A percentile compares a stretch with the other conserved stretches of the same genome.
These are phyloP conservation scores for Allantophomopsis lycopodina DNA, from an alignment of 2,329 filamentous ascomycete genomes.

Conservation along the genomic window DNA sequence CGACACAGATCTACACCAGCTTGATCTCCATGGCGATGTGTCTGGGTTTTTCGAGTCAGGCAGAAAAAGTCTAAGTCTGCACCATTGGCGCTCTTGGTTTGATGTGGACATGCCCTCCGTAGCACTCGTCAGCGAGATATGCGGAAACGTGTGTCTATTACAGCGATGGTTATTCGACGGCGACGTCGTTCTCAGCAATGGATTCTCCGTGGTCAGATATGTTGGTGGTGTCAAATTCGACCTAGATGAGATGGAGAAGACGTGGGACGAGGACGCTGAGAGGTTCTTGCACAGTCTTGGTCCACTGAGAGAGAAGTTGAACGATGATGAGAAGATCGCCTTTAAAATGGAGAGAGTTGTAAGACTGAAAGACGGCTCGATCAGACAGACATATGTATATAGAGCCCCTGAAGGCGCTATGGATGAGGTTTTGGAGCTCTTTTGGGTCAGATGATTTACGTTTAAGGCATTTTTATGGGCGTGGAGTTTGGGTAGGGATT, in stretches of 20 bases:
- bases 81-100: conserved; percentile 18
- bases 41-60: conserved; percentile 18
- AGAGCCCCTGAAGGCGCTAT: background rate
- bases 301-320: conserved; percentile 33
- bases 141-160: conserved; percentile 26
- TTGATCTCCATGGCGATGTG: conserved; percentile 16
- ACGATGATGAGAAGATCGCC: conserved; percentile 35
- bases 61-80: conserved; percentile 13
- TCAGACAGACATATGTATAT: conserved; percentile 5
- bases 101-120: conserved; percentile 17
- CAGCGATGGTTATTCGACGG: conserved; percentile 29
- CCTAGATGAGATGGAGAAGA: conserved; percentile 15
- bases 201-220: conserved; percentile 28
- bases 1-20: conserved; percentile 13
- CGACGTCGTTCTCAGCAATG: conserved; percentile 28
- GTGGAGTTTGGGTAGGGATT: too few species aligned
- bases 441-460: background rate
- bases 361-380: conserved; percentile 24
- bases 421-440: background rate
- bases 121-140: conserved; percentile 15
- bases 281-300: conserved; percentile 31
- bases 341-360: conserved; percentile 40
- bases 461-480: too few species aligned
- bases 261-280: conserved; percentile 27
- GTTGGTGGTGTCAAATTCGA: conserved; percentile 9